Evolutionary conservation across 169 alveolate species (phyloP).

Genomic region (Cryptosporidium xiaoi): DNA sequence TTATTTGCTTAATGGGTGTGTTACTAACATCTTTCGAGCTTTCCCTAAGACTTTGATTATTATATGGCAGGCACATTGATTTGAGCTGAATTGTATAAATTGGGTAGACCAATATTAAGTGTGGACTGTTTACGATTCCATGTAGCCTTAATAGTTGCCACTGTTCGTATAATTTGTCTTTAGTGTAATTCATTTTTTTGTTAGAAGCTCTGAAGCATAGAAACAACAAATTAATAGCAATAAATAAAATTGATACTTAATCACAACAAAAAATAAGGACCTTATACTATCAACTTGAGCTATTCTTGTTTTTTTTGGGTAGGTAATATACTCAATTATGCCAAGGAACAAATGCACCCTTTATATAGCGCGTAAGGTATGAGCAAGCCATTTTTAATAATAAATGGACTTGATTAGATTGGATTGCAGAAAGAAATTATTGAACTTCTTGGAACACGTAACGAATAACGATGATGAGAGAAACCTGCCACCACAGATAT

Average conservation of each 20-base stretch:
- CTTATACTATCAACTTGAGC: too few species aligned
- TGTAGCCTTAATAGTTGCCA: constrained; percentile 62
- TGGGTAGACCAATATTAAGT: constrained; percentile 41
- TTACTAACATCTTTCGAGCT: background rate
- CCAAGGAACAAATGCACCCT: too few species aligned
- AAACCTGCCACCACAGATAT: constrained; percentile 26
- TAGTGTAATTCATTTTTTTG: constrained; percentile 18
- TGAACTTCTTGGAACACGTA: constrained; percentile 21
- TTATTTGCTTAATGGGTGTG: background rate
- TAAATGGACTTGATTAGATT: constrained; percentile 65
- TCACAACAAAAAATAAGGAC: too few species aligned
- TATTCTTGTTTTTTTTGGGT: too few species aligned
- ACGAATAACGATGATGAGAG: constrained; percentile 7
- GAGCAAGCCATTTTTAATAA: background rate
- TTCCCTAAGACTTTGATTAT: background rate
- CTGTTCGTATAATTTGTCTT: constrained; percentile 42
- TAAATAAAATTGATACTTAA: too few species aligned
- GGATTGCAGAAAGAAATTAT: constrained; percentile 40
- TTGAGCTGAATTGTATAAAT: constrained; percentile 60
- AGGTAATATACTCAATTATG: too few species aligned
- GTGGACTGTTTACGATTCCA: constrained; percentile 58
- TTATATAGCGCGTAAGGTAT: too few species aligned
- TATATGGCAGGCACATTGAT: constrained; percentile 55
- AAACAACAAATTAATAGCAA: too few species aligned
- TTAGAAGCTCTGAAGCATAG: background rate